Conservation (phyloP, 2,329 filamentous ascomycete species). For the Ramularia collo-cygni region DNA sequence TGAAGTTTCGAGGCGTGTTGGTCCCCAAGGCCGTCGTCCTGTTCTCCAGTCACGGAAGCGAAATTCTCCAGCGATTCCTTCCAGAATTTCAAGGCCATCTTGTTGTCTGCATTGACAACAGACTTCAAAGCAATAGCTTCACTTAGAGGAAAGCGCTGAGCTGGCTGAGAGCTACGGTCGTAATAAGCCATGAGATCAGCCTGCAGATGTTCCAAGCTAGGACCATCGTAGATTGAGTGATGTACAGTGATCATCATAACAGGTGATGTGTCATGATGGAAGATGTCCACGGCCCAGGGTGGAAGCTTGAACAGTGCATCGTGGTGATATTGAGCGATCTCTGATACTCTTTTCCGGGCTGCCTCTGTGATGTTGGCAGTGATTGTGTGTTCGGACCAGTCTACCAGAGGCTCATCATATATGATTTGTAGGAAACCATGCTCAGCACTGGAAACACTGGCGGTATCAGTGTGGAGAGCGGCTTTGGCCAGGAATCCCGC, state of each 20-base stretch:
- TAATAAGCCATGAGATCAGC: constrained; percentile 6
- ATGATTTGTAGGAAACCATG: constrained; percentile 9
- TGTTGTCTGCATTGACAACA: constrained; percentile 9
- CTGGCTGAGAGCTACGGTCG: constrained; percentile 1
- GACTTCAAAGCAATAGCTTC: constrained; percentile 7
- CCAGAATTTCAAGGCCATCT: constrained; percentile 7
- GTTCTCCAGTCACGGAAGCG: constrained; percentile 4
- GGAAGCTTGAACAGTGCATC: constrained; percentile 9
- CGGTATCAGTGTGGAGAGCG: background rate
- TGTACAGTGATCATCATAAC: constrained; percentile 11
- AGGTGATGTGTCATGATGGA: constrained; percentile 1
- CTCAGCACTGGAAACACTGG: background rate
- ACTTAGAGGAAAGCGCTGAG: constrained; percentile 3
- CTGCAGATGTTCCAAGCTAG: constrained; percentile 5
- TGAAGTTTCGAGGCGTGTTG: constrained; percentile 2
- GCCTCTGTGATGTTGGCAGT: constrained; percentile 1
- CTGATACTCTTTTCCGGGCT: constrained; percentile 3
- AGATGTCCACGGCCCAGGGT: constrained; percentile 11
- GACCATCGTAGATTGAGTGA: constrained; percentile 12
- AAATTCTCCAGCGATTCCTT: constrained; percentile 6
- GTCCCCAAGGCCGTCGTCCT: background rate
- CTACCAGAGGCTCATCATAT: constrained; percentile 9
- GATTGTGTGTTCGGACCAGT: constrained; percentile 4
- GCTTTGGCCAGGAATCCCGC: constrained; percentile 12
- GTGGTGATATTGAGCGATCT: constrained; percentile 7